Conservation (phyloP, 345 rosid genomes). For the Pistacia atlantica region DNA sequence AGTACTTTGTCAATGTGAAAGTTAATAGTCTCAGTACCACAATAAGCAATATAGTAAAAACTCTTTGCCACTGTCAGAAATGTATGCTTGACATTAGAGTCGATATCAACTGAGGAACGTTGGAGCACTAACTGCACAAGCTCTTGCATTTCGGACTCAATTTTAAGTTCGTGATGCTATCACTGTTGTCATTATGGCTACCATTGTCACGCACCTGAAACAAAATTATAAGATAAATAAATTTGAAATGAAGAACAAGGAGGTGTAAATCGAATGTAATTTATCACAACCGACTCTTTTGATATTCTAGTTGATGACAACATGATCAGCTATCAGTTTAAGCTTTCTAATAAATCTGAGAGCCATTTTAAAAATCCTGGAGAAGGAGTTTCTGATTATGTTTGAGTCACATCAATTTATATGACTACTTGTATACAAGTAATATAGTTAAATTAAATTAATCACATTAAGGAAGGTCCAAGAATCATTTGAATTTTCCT, state of each 20-base stretch:
- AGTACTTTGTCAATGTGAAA: slow-evolving; percentile 74
- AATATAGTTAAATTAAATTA: no score
- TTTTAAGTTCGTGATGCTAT: slow-evolving; percentile 29
- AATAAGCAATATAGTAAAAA: slow-evolving; percentile 66
- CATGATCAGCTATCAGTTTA: no score
- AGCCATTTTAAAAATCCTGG: no score
- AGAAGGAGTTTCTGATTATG: no score
- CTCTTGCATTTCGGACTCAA: slow-evolving; percentile 66
- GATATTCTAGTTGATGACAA: no score
- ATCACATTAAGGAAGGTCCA: no score
- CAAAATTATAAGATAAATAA: background rate
- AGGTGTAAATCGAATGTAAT: background rate
- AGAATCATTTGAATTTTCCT: no score
- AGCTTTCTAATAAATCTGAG: no score
- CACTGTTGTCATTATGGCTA: background rate
- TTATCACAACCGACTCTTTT: no score
- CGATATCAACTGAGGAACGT: background rate
- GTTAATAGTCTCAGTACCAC: slow-evolving; percentile 45
- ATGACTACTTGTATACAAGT: no score
- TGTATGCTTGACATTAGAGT: slow-evolving; percentile 11
- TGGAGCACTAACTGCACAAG: slow-evolving; percentile 55
- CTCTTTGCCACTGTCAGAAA: slow-evolving; percentile 57
- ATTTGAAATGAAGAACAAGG: no score
- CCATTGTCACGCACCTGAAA: slow-evolving; percentile 31
- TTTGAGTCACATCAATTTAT: no score